Base-by-base conservation (phyloP, 306 rosid genomes). In the Lablab purpureus region DNA sequence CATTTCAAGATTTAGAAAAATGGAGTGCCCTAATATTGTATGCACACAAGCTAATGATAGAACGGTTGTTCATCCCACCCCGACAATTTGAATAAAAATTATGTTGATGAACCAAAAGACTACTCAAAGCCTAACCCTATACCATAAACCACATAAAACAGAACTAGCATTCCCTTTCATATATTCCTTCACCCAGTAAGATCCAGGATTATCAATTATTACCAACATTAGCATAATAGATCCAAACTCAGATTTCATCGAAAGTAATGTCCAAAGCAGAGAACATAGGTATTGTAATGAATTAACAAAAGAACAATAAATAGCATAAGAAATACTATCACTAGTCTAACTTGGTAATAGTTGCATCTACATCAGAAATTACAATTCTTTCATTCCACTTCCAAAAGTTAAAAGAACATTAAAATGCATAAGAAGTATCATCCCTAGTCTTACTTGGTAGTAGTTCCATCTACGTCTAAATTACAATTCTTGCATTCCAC, bases 381-480 rank as follows among this genome's bases (percentile, higher is more conserved):
- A 95, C 98, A 60, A 95, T 95, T 75, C 85, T 84, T 36, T 10
- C 41, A 36, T 36, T 36, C 41, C 2, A 36, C 41, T 36, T 37
- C 43, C 11, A 9, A 2, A 37, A 8, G 87, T 37, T 37, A 37
- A 81, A 69, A 82, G 77, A 56, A 74, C 77, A 28, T 14, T 62
- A 15, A 62, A 32, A 30, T 30, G 13, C 43, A 40, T 15, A 66
- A 74, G 66, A 51, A 74, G 71, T 46, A 71, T 30, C 47, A 62
- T 34, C 34, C 15, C 19, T 71, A 71, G 72, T 81, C 99, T 87
- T 87, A 95, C 99, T 90, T 95, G 79, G 98, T 95, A 84, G 92
- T 95, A 58, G 99, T 95, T 71, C 99, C 99, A 80, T 95, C 99
- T 52, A 95, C 99, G 22, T 95, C 99, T 6, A 95, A 82, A 95